Evolutionary conservation across 352 stramenopile species (phyloP), one percentile per base, ranked within the genome.

Genomic region (Globisporangium cylindrosporum): DNA sequence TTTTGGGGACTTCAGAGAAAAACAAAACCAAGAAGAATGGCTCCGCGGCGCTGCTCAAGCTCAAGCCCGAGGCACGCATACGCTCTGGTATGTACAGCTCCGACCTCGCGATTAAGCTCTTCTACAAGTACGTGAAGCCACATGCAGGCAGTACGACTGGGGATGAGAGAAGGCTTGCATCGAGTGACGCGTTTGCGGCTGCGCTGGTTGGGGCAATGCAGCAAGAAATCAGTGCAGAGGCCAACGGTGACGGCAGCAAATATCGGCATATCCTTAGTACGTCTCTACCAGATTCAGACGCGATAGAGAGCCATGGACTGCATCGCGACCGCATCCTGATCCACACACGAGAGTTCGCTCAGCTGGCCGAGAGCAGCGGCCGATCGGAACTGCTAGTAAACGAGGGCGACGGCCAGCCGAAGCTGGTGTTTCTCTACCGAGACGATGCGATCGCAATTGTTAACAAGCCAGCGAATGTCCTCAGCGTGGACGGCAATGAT

Each of bases 371-470:
- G 9, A 67, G 34, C 61, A 46, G 56, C 65, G 10, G 14, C 10
- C 20, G 7, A 48, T 14, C 41, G 68, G 54, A 59, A 20, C 27
- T 59, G 27, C 27, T 59, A 2, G 4, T 25, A 56, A 34, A 51
- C 1, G 43, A 9, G n/a, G 18, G n/a, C 24, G 18, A 36, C 51
- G 62, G 20, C 10, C 54, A 67, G 38, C 65, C 56, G 15, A 69
- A 55, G 41, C 72, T 66, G 1, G 5, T 29, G 0, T 72, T 90
- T n/a, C 25, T 91, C 14, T 86, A 82, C 71, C 71, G 62, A 34
- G 86, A 92, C 53, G 78, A 88, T 34, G 67, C 73, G 1, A 60
- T 93, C 49, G 59, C 82, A 12, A 82, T 92, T 5, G 74, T 94
- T 15, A 58, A 90, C 57, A 94, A 94, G 18, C 81, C 81, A 0